A percentile compares a stretch with the other conserved stretches of the same genome.
Evolutionary conservation across 1,284 basidiomycete species (phyloP).

Genomic region (Sporisorium graminicola): DNA sequence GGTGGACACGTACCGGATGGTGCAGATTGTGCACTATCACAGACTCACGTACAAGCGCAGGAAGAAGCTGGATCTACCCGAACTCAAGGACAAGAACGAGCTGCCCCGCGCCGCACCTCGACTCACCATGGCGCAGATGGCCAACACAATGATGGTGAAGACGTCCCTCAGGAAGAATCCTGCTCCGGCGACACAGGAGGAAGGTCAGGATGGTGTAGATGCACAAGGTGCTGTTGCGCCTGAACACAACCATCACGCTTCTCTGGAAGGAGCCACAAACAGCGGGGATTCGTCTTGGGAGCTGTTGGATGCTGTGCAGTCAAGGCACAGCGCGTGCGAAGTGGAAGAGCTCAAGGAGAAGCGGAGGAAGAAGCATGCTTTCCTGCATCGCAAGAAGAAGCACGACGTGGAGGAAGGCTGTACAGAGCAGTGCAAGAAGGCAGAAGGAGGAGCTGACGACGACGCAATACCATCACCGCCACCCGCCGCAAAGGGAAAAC

Average conservation of each 20-base stretch:
- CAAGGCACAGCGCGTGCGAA: conserved; percentile 31
- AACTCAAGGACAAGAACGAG: conserved; percentile 64
- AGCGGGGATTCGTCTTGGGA: conserved; percentile 18
- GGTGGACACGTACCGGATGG: conserved; percentile 67
- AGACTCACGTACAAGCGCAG: conserved; percentile 61
- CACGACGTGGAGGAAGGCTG: not conserved
- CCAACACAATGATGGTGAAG: conserved; percentile 41
- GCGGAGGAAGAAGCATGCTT: conserved; percentile 17
- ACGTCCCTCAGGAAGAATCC: conserved; percentile 13
- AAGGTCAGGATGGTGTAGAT: not conserved
- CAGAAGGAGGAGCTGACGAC: not conserved
- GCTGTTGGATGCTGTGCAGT: conserved; percentile 20
- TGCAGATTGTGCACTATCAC: conserved; percentile 66
- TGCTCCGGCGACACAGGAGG: not conserved
- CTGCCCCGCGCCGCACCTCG: conserved; percentile 51
- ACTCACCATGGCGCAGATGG: conserved; percentile 31
- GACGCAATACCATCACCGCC: conserved; percentile 4
- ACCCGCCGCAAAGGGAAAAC: not conserved
- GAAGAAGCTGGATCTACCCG: conserved; percentile 50
- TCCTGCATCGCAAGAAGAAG: conserved; percentile 32
- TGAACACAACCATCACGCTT: conserved; percentile 3
- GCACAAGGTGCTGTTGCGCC: conserved; percentile 1
- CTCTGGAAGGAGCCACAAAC: not conserved
- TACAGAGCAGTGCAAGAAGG: not conserved
- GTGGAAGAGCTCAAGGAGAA: conserved; percentile 35